phyloP scores from a whole-genome alignment of 2,329 filamentous ascomycete genomes.

The Penicillium freii region DNA sequence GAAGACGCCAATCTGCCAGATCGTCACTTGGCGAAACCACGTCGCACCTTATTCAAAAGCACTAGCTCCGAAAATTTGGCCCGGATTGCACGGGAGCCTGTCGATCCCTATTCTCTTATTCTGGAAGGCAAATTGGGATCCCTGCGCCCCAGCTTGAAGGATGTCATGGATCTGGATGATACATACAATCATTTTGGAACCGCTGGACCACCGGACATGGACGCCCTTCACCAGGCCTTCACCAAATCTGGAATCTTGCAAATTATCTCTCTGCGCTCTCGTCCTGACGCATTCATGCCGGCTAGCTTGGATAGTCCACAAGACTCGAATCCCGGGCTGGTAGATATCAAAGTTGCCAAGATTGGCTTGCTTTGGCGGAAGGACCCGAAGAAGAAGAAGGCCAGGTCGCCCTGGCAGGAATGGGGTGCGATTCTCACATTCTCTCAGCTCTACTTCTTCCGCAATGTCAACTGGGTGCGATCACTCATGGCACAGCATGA shows the following conservation, averaged over 20 bases:
- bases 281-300: constrained; percentile 94
- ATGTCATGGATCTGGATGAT: constrained; percentile 90
- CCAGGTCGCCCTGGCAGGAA: constrained; percentile 95
- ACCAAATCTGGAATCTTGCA: constrained; percentile 89
- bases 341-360: constrained; percentile 97
- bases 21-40: constrained; percentile 68
- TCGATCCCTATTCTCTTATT: constrained; percentile 93
- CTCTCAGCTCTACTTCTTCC: constrained; percentile 96
- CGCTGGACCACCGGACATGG: constrained; percentile 70
- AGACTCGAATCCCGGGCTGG: constrained; percentile 85
- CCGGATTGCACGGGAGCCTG: constrained; percentile 72
- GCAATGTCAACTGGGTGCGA: constrained; percentile 90
- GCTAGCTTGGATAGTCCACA: constrained; percentile 79
- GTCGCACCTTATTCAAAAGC: constrained; percentile 68
- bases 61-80: constrained; percentile 63
- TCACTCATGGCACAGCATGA: constrained; percentile 86
- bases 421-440: constrained; percentile 96
- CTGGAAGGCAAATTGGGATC: constrained; percentile 83
- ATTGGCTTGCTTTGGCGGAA: constrained; percentile 95
- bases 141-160: constrained; percentile 79
- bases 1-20: constrained; percentile 79
- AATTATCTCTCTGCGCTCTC: constrained; percentile 88
- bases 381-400: constrained; percentile 87
- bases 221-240: constrained; percentile 81
- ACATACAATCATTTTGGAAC: constrained; percentile 85